Conservation (phyloP, 176 grass and related monocot genomes). For the Hyparrhenia diplandra region DNA sequence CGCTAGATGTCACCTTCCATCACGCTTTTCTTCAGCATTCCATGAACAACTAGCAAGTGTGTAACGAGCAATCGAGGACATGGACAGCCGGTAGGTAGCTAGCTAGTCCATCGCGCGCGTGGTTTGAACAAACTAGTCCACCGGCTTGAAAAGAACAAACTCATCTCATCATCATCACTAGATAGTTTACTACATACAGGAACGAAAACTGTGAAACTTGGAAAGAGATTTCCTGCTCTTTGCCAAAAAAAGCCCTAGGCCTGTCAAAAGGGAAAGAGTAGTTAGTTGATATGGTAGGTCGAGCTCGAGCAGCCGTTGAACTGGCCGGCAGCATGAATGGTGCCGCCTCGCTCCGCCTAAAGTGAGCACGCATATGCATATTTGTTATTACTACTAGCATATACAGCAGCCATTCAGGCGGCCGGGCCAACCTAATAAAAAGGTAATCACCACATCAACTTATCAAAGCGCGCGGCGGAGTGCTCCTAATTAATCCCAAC, state of each 20-base stretch:
- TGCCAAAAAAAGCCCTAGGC: neutral
- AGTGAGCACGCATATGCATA: neutral
- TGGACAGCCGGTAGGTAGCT: neutral
- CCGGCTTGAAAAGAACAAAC: neutral
- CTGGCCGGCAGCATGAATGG: neutral
- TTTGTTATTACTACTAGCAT: neutral
- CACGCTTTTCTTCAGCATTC: neutral
- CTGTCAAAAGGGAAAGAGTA: neutral
- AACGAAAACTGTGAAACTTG: neutral
- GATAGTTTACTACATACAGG: neutral
- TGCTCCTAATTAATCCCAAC: neutral
- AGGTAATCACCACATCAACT: neutral
- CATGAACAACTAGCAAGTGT: neutral
- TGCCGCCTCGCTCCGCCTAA: neutral
- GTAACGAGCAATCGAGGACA: neutral
- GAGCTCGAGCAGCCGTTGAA: neutral
- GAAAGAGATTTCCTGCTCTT: neutral
- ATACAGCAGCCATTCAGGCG: neutral
- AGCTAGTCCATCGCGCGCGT: neutral
- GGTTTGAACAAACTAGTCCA: neutral
- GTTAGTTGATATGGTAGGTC: neutral
- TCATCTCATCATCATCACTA: neutral
- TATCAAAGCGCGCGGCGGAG: neutral
- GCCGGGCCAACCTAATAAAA: neutral
- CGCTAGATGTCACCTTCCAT: conserved; percentile 7